These are phyloP conservation scores for Fragaria iinumae DNA, from an alignment of 306 rosid genomes.

Conservation along the genomic window DNA sequence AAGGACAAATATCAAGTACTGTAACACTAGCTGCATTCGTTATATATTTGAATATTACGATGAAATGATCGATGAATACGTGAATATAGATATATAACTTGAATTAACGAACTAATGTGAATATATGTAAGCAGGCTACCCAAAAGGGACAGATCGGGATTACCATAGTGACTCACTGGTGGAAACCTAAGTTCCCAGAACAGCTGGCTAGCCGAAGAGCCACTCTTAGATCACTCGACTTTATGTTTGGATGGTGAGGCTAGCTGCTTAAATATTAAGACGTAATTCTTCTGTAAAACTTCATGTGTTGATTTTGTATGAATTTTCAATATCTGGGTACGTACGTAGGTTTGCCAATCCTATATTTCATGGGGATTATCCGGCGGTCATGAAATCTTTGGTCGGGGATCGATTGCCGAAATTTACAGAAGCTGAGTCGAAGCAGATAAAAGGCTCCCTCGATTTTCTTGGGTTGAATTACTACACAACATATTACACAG, in stretches of 20 bases:
- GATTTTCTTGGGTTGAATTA: conserved; percentile 51
- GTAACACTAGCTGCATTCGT: neutral
- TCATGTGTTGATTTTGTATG: too few relatives aligned
- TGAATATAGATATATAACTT: too few relatives aligned
- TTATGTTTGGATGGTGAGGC: neutral
- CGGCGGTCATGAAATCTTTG: conserved; percentile 27
- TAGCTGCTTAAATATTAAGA: too few relatives aligned
- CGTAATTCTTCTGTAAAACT: neutral
- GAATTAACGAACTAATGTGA: too few relatives aligned
- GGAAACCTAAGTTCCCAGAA: conserved; percentile 40
- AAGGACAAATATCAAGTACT: conserved; percentile 45
- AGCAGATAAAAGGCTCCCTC: conserved; percentile 29
- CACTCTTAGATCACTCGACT: conserved; percentile 26
- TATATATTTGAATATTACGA: neutral
- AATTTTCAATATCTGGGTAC: too few relatives aligned
- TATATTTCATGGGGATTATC: conserved; percentile 38
- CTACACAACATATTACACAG: conserved; percentile 33
- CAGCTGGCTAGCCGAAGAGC: conserved; percentile 43
- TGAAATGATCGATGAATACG: neutral
- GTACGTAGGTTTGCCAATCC: conserved; percentile 40
- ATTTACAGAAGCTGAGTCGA: conserved; percentile 33
- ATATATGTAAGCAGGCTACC: neutral
- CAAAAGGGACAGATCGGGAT: conserved; percentile 66
- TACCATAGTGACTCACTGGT: conserved; percentile 48
- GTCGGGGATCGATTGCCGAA: conserved; percentile 37